Percentiles rank a stretch among this genome's conserved stretches.
phyloP scores from a whole-genome alignment of 352 stramenopile genomes.

The Phytophthora litchii region DNA sequence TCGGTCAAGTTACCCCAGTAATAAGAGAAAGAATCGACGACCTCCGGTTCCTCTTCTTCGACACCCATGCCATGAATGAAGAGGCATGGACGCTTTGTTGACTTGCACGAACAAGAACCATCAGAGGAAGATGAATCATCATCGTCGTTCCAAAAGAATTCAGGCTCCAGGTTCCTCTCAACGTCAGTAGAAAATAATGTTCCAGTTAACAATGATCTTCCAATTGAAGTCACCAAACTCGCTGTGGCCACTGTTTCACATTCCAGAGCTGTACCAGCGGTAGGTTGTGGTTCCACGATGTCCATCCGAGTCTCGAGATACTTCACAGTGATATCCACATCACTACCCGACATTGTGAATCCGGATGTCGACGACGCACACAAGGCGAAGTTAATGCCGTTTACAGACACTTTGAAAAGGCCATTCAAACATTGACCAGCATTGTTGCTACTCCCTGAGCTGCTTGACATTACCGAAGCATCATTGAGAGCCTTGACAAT shows the following conservation, averaged over 20 bases:
- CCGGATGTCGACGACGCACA: conserved; percentile 18
- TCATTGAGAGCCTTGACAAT: conserved; percentile 23
- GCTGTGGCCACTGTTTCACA: not conserved
- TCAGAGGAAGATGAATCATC: too few relatives aligned
- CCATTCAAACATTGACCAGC: conserved; percentile 30
- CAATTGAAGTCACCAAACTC: conserved; percentile 8
- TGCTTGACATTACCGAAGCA: conserved; percentile 22
- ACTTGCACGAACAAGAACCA: conserved; percentile 10
- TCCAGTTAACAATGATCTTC: conserved; percentile 6
- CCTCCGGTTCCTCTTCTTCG: not conserved
- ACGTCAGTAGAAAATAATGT: not conserved
- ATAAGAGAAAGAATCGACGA: not conserved
- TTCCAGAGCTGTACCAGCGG: not conserved
- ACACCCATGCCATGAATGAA: conserved; percentile 15
- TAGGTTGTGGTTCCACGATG: not conserved
- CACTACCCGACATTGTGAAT: conserved; percentile 29
- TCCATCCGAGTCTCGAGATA: not conserved
- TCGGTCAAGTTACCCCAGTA: conserved; percentile 7
- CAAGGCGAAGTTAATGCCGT: conserved; percentile 27
- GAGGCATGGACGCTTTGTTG: conserved; percentile 6
- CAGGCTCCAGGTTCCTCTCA: conserved; percentile 2
- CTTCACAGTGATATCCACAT: conserved; percentile 7
- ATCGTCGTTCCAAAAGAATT: not conserved
- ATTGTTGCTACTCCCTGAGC: conserved; percentile 10
- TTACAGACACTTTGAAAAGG: conserved; percentile 10